Conservation (phyloP, 768 basidiomycete genomes). For the Daedaleopsis nitida region DNA sequence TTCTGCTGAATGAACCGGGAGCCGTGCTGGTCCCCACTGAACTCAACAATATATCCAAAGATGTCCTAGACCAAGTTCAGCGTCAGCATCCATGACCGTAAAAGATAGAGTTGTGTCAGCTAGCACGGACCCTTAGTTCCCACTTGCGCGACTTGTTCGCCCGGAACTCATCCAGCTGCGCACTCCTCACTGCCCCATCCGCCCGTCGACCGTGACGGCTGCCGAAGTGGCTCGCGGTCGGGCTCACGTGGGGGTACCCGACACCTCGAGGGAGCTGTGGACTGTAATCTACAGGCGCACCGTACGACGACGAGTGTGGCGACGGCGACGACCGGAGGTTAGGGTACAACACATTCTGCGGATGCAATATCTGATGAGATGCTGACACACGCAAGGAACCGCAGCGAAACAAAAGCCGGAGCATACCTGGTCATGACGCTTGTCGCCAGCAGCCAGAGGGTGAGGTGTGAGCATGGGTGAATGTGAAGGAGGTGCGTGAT, state of each 20-base stretch:
- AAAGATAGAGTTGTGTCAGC: slow-evolving; percentile 14
- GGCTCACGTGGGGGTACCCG: slow-evolving; percentile 16
- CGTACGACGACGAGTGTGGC: slow-evolving; percentile 47
- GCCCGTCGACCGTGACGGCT: slow-evolving; percentile 51
- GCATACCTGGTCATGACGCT: slow-evolving; percentile 56
- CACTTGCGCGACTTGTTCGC: slow-evolving; percentile 77
- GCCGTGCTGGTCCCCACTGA: slow-evolving; percentile 94
- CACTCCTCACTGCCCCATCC: slow-evolving; percentile 56
- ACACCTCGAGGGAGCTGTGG: slow-evolving; percentile 40
- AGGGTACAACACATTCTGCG: slow-evolving; percentile 44
- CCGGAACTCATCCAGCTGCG: slow-evolving; percentile 83
- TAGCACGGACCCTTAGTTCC: slow-evolving; percentile 66
- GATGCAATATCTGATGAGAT: slow-evolving; percentile 38
- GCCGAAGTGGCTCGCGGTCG: slow-evolving; percentile 26
- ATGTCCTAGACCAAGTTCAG: slow-evolving; percentile 63
- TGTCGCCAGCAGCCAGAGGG: slow-evolving; percentile 49
- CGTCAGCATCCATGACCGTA: neutral
- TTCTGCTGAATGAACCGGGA: slow-evolving; percentile 96
- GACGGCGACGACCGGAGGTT: slow-evolving; percentile 45
- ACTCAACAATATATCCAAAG: slow-evolving; percentile 83
- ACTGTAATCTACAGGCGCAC: slow-evolving; percentile 49
- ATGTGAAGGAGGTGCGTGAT: slow-evolving; percentile 51
- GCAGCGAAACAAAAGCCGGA: slow-evolving; percentile 31
- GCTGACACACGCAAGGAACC: slow-evolving; percentile 42
- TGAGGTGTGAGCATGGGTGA: slow-evolving; percentile 59